Evolutionary conservation across 257 asterid genomes (phyloP), one percentile per base, ranked within the genome.

Genomic region (Solanum appendiculatum): DNA sequence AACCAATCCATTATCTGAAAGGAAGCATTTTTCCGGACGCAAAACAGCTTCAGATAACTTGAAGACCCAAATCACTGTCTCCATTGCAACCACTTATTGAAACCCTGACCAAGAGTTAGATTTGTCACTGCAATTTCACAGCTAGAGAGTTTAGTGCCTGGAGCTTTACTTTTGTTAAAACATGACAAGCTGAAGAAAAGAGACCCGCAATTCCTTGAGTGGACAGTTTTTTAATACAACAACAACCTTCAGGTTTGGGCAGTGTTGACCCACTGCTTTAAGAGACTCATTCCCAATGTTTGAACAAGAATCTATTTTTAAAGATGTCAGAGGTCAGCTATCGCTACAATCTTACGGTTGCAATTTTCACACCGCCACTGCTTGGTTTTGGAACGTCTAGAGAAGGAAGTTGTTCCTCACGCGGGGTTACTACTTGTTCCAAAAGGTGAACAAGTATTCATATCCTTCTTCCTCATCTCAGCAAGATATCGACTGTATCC

Each of bases 1-100:
- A 56, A 91, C 91, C 56, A 95, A 88, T 39, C 98, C 99, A 68
- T 88, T 91, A 54, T 96, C 99, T 1, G 98, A 94, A 29, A 94
- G 84, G 95, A 56, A 93, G 37, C 75, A 84, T 94, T 90, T 81
- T 95, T 93, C 40, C 64, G 60, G 44, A 96, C 93, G 85, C 82
- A 69, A 23, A 93, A 88, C 70, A 86, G 87, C 92, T 91, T 96
- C 88, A 96, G 74, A 68, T 87, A 87, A 94, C 93, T 82, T 90
- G 97, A 87, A 95, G 92, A n/a, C 93, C 97, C 48, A 87, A 3
- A 87, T 94, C 99, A 23, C 98, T 87, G 64, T 93, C 89, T 56
- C 98, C 98, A 66, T 56, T 90, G 92, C 99, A 96, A 84, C 95
- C 92, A 56, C 93, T 80, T n/a, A 95, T 48, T 2, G 90, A 60